Evolutionary conservation across 139 green algal species (phyloP), one percentile per base, ranked within the genome.

Genomic region (Closterium sp.): DNA sequence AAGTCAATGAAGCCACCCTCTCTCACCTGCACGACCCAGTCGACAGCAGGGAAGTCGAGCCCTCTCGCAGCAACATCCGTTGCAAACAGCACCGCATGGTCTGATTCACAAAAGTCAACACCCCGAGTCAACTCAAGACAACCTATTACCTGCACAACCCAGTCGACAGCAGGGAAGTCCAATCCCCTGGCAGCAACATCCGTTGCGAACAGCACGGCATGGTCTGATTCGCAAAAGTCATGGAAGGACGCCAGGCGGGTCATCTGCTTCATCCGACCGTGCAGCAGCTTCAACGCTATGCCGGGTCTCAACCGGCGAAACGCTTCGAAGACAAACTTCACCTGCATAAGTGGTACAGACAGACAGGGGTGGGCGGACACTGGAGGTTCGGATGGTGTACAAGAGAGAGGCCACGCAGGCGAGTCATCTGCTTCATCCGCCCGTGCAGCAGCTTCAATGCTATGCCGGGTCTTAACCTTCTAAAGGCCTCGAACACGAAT

Each of bases 201-300:
- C 0, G 97, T 99, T 7, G 97, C 97, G 91, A 99, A 98, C 27
- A 99, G 96, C 70, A 98, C 97, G 30, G 96, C 96, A 50, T 86
- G 31, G 22, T 95, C 85, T 0, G 91, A 13, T 22, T 95, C 91
- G 70, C 91, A 95, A 88, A 95, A 96, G 27, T 95, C 85, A 21
- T 95, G 89, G 88, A 95, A 95, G 24, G 88, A 86, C 31, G 45
- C 90, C 94, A 98, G 96, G 28, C 98, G 96, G 94, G 97, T 97
- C 90, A 96, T 95, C 94, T 99, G 98, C 95, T 98, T 99, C 97
- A 99, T 98, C 32, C 96, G 96, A 29, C 98, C 98, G 92, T 99
- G 98, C 86, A 99, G 96, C 45, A 94, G 96, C 88, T 96, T 95
- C 62, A 99, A 92, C 24, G 97, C 97, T 19, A 98, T 95, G 9